Evolutionary conservation across 2,329 filamentous ascomycete genomes (phyloP).

Genomic region (Penicillium brasilianum): DNA sequence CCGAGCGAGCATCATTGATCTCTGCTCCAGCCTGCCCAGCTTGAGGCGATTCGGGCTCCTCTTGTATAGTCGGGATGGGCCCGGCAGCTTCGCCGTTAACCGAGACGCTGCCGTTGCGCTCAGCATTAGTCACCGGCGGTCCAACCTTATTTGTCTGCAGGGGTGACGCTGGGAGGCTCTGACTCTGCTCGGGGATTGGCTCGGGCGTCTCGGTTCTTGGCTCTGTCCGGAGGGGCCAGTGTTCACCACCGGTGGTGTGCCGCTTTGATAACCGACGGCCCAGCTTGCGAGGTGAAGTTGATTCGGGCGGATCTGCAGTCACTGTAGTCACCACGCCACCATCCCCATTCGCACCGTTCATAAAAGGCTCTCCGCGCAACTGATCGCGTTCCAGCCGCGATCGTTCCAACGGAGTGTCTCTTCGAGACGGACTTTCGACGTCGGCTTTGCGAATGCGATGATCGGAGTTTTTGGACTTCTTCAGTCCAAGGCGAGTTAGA

Average conservation of each 20-base stretch:
- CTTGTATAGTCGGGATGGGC: constrained; percentile 13
- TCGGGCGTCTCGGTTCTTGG: constrained; percentile 11
- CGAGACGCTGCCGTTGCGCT: constrained; percentile 18
- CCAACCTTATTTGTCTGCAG: constrained; percentile 5
- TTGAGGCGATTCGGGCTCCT: constrained; percentile 17
- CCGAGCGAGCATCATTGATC: constrained; percentile 20
- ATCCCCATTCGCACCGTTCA: constrained; percentile 24
- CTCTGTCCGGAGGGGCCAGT: constrained; percentile 35
- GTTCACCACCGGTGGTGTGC: constrained; percentile 21
- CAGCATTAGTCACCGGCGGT: not conserved
- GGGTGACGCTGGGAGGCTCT: constrained; percentile 14
- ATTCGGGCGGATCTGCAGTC: constrained; percentile 22
- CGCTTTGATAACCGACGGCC: constrained; percentile 36
- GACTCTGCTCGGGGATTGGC: constrained; percentile 18
- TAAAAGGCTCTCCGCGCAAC: constrained; percentile 31
- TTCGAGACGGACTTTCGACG: constrained; percentile 63
- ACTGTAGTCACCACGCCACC: constrained; percentile 28
- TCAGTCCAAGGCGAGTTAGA: constrained; percentile 41
- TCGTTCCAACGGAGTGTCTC: constrained; percentile 67
- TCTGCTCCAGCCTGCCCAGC: constrained; percentile 12
- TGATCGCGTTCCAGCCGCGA: constrained; percentile 55
- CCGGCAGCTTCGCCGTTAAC: constrained; percentile 16
- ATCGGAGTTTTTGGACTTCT: constrained; percentile 33
- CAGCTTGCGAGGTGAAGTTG: constrained; percentile 31
- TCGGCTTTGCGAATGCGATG: constrained; percentile 58